Evolutionary conservation across 1,284 basidiomycete genomes (phyloP).

Genomic region (Ganoderma leucocontextum): DNA sequence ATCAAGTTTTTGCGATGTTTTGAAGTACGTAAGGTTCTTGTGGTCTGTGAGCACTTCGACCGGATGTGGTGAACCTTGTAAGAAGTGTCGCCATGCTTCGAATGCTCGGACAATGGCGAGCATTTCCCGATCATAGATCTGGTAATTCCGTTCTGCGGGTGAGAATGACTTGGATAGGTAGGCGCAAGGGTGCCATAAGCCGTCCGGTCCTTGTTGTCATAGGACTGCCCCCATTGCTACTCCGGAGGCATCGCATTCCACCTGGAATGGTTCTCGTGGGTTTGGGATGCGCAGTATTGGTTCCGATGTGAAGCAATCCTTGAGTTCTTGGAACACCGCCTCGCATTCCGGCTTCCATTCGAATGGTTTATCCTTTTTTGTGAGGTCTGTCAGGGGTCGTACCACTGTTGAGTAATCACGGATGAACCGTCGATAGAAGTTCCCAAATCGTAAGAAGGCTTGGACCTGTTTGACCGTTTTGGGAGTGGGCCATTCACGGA

Average conservation of each 20-base stretch:
- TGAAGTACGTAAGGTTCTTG: conserved; percentile 51
- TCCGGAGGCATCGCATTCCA: conserved; percentile 36
- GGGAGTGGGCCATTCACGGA: conserved; percentile 47
- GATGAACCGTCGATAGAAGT: conserved; percentile 55
- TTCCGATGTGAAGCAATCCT: conserved; percentile 35
- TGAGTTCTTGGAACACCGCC: conserved; percentile 43
- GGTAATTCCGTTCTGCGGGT: conserved; percentile 49
- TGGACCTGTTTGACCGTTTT: conserved; percentile 39
- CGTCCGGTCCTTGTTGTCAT: not conserved
- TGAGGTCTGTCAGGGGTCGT: conserved; percentile 32
- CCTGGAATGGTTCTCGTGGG: conserved; percentile 18
- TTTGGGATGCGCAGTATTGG: conserved; percentile 35
- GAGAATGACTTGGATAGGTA: conserved; percentile 42
- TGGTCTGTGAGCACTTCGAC: conserved; percentile 47
- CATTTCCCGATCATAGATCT: conserved; percentile 58
- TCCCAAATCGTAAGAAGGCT: conserved; percentile 51
- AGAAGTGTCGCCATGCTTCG: conserved; percentile 43
- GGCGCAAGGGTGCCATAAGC: conserved; percentile 39
- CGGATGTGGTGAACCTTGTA: conserved; percentile 30
- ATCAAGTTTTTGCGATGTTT: conserved; percentile 44
- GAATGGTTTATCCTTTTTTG: conserved; percentile 35
- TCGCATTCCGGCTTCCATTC: conserved; percentile 30
- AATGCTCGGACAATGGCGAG: conserved; percentile 47
- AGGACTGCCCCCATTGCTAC: not conserved
- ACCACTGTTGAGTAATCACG: conserved; percentile 37